Base-by-base conservation (phyloP, 805 yeast genomes). In the Henningerozyma blattae region DNA sequence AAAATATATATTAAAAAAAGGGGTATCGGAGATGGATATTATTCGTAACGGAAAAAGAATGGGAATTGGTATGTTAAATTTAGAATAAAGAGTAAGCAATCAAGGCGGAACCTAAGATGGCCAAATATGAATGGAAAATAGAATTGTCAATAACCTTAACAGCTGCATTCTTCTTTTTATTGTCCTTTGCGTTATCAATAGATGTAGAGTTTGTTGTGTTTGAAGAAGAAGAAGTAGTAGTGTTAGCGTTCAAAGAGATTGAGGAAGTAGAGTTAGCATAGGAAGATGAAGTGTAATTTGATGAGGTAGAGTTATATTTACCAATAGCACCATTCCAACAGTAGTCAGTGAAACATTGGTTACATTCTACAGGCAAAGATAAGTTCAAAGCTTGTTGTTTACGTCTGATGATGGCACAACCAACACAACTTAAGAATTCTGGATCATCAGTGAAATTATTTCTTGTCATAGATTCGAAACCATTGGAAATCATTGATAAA, bases 361-460 rank as follows among this genome's bases (percentile, higher is more conserved):
- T 58, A 61, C 95, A 85, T 51, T 80, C 84, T 1, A 66, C 74
- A n/a, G 64, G 56, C 38, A 79, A 78, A 16, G 70, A 64, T 29
- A 64, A 56, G 26, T 76, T 75, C 24, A 67, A 58, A 50, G 89
- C 67, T 58, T 84, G 91, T 48, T 77, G 77, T 30, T 78, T 71
- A 54, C 94, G 73, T 59, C 82, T 77, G 44, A 84, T 67, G 31
- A 84, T 68, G 8, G 93, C 94, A 63, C 95, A 84, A 3, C 82
- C 81, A 30, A 84, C 68, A 62, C 95, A 84, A 9, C 76, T 70
- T 32, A 72, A 61, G 75, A 83, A 84, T 25, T 78, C 73, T 5
- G 62, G 54, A 45, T 83, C 93, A 16, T 76, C 50, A 5, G 93
- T 77, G 29, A 73, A 57, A 53, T 82, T 83, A 39, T 65, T 64